Evolutionary conservation across 2,329 filamentous ascomycete species (phyloP), one percentile per base, ranked within the genome.

Genomic region (Hypoxylon sp.): DNA sequence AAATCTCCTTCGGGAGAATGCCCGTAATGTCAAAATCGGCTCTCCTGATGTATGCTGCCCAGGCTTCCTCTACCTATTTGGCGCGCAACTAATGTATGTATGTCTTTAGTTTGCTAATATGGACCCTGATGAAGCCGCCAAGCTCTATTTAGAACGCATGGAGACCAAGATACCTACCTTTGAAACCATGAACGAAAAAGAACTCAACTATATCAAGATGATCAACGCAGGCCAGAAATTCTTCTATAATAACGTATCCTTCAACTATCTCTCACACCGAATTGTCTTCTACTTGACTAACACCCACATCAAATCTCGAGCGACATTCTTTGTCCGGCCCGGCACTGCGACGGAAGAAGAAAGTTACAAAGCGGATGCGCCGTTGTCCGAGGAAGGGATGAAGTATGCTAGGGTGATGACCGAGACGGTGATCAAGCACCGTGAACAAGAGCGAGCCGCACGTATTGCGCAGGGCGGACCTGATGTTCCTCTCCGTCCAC

Each of bases 211-310:
- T 82, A 95, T 99, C 82, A 98, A 97, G 83, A 98, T 99, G 95
- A 97, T 98, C 78, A 99, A 99, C 74, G 96, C 96, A 6, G 96
- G 96, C 48, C 90, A 95, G 76, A 90, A 93, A 72, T 91, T 99
- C 76, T 91, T 95, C 74, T 95, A 98, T 80, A 99, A 99, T 82
- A 98, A 98, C 73, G 93, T 96, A 78, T 94, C 91, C 76, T 98
- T 99, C 79, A 95, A 94, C 74, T 99, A 99, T 77, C 87, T 99
- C 32, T 97, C 94, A 0, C 94, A 99, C 79, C 90, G 96, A 67
- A 99, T 99, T 72, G 95, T 99, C 60, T 99, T 99, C 81, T 99
- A 98, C 80, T 89, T 99, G 50, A 93, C 97, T 76, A 99, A 99
- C 76, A 85, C 98, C 23, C 96, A 99, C 80, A 98, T 98, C 84